Conservation (phyloP, 2,329 filamentous ascomycete species). For the Xylariaceae sp. region DNA sequence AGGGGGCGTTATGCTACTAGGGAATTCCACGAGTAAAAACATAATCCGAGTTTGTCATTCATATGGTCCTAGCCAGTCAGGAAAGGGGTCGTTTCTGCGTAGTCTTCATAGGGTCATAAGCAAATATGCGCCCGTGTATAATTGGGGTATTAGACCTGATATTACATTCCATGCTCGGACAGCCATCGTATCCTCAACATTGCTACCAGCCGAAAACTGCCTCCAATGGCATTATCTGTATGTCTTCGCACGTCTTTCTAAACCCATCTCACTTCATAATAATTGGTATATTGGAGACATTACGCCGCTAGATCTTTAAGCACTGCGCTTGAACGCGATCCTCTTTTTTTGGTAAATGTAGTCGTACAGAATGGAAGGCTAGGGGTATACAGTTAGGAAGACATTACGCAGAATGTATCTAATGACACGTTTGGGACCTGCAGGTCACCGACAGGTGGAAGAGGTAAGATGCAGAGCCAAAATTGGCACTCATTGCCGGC, state of each 20-base stretch:
- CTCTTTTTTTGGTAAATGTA: not conserved
- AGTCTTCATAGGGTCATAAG: not conserved
- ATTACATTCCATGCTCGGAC: not conserved
- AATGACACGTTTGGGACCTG: not conserved
- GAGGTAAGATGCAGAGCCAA: not conserved
- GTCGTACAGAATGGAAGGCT: constrained; percentile 12
- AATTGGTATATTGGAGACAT: not conserved
- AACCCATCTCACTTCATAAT: not conserved
- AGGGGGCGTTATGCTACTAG: no score
- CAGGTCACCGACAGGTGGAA: not conserved
- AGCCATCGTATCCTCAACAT: not conserved
- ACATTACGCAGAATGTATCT: constrained; percentile 17
- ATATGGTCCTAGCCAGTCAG: no score
- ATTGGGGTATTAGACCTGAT: not conserved
- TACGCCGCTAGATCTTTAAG: not conserved
- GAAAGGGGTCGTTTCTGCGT: not conserved
- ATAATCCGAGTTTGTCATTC: no score
- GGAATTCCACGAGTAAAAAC: no score
- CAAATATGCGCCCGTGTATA: not conserved
- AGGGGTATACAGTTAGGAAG: constrained; percentile 18
- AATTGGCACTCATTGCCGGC: constrained; percentile 18
- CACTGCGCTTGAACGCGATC: no score
- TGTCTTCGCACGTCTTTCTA: not conserved
- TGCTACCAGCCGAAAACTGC: not conserved
- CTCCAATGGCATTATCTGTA: not conserved